Evolutionary conservation across 2,329 filamentous ascomycete species (phyloP), one percentile per base, ranked within the genome.

Genomic region (Diaporthe humulicola): DNA sequence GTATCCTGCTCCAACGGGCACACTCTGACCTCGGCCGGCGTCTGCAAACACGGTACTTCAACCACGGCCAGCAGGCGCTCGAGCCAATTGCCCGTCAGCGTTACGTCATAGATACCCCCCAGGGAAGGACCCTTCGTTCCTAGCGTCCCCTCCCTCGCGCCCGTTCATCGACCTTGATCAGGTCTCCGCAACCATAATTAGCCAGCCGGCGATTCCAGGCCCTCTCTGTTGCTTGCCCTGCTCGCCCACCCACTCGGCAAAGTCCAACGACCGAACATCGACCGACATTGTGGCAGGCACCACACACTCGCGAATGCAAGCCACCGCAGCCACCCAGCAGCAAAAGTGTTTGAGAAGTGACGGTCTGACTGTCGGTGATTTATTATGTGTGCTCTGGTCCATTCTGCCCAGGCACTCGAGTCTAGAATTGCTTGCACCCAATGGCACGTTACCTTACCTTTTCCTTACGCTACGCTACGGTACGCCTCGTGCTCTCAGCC

Each of bases 131-230:
- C 64, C 64, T 69, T 69, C 64, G 33, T 36, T 69, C 64, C 19
- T 69, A 69, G 64, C 48, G 64, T 38, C 64, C 48, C 64, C 64
- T 48, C 54, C 48, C 48, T 48, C 40, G 33, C 48, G 33, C 30
- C 36, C 64, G 64, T 69, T 50, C 64, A 69, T 54, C 33, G 64
- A 54, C 30, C 33, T 36, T 54, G 48, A 28, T 22, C 48, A 36
- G 30, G 33, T 40, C 64, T 54, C 64, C 64, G 48, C 64, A 69
- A 69, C 64, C 64, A 69, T 69, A 69, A 54, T 69, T 69, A 69
- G 64, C 64, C 64, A 69, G 64, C 48, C 64, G 64, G 64, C 64
- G 64, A 69, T 69, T 69, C 64, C 64, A 69, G 64, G 33, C 64
- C 64, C 64, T 50, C 28, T 25, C 3, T n/a, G 28, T 60, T 15